Conservation (phyloP, 805 yeast genomes). For the Candida coleopterorum region DNA sequence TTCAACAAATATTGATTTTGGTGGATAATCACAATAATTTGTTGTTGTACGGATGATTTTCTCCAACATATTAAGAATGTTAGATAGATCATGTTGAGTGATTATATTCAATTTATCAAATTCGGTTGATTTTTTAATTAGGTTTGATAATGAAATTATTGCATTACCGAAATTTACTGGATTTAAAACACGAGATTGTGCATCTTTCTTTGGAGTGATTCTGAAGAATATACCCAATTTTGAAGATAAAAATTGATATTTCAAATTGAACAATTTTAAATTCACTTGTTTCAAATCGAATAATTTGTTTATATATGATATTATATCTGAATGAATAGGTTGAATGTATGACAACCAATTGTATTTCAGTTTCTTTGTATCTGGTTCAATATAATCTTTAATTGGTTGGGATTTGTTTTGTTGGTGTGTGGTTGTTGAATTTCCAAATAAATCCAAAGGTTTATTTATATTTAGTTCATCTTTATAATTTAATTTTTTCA, state of each 20-base stretch:
- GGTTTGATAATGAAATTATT: constrained; percentile 54
- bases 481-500: constrained; percentile 15
- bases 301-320: not conserved
- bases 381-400: constrained; percentile 2
- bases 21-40: constrained; percentile 35
- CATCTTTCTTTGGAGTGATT: constrained; percentile 44
- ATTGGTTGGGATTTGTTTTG: not conserved
- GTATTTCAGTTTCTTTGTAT: not conserved
- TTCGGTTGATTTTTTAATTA: constrained; percentile 54
- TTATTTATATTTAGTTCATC: constrained; percentile 13
- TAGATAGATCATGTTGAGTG: constrained; percentile 49
- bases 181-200: constrained; percentile 56
- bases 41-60: constrained; percentile 45
- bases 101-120: constrained; percentile 59
- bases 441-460: constrained; percentile 31
- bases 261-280: not conserved
- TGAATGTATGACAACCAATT: not conserved
- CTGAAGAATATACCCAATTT: constrained; percentile 32
- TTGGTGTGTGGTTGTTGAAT: constrained; percentile 17
- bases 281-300: not conserved
- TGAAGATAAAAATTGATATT: constrained; percentile 24
- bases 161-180: constrained; percentile 59
- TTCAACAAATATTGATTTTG: constrained; percentile 44
- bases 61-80: constrained; percentile 55
- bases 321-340: not conserved